Percentiles rank a stretch among this genome's conserved stretches.
Evolutionary conservation across 2,329 filamentous ascomycete species (phyloP).

Genomic region (Beauveria australis): DNA sequence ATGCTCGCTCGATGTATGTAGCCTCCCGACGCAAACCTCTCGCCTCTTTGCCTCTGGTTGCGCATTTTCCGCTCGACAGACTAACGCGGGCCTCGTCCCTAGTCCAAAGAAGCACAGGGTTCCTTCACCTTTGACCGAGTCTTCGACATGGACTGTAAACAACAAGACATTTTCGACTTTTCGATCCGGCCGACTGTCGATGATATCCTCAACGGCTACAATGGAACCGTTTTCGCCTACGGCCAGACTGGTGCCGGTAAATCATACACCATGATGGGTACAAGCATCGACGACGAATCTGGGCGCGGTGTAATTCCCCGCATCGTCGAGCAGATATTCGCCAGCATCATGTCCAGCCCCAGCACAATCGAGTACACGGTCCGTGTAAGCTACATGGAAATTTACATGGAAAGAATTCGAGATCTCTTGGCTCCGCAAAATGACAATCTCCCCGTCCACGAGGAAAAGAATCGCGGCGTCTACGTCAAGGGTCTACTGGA

Average conservation of each 20-base stretch:
- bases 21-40: background rate
- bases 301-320: slow-evolving; percentile 92
- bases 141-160: slow-evolving; percentile 86
- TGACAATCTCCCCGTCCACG: slow-evolving; percentile 94
- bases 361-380: slow-evolving; percentile 98
- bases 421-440: slow-evolving; percentile 89
- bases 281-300: slow-evolving; percentile 82
- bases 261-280: slow-evolving; percentile 82
- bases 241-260: slow-evolving; percentile 98
- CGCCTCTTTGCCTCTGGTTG: background rate
- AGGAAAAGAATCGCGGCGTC: slow-evolving; percentile 91
- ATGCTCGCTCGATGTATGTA: slow-evolving; percentile 71
- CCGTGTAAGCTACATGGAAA: slow-evolving; percentile 98
- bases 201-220: slow-evolving; percentile 98
- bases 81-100: slow-evolving; percentile 13
- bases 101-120: slow-evolving; percentile 77
- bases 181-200: slow-evolving; percentile 94
- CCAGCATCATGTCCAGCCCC: slow-evolving; percentile 84
- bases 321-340: slow-evolving; percentile 96
- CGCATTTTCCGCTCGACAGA: background rate
- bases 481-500: slow-evolving; percentile 94
- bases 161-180: slow-evolving; percentile 95
- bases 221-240: slow-evolving; percentile 97
- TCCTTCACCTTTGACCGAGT: slow-evolving; percentile 96
- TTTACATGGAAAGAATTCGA: slow-evolving; percentile 98